phyloP scores from a whole-genome alignment of 495 filamentous ascomycete species.

The Hypoxylon cercidicola region DNA sequence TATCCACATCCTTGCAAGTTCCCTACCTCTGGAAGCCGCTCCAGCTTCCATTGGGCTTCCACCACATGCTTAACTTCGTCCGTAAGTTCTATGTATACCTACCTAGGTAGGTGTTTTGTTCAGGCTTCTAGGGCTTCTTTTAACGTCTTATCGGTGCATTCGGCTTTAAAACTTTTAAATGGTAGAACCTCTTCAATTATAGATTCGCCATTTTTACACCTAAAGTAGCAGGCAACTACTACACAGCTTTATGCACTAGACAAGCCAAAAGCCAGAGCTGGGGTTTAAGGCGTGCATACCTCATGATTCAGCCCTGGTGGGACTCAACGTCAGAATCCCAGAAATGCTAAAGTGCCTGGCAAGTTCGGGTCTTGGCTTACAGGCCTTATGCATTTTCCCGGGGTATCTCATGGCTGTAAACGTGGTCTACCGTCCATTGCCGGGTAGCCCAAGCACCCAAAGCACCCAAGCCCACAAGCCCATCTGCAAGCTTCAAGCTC shows the following conservation, averaged over 20 bases:
- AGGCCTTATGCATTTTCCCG: constrained; percentile 33
- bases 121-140: too few species aligned
- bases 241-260: too few species aligned
- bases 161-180: too few species aligned
- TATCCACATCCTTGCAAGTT: too few species aligned
- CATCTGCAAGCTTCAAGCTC: constrained; percentile 8
- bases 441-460: constrained; percentile 34
- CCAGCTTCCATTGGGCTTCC: too few species aligned
- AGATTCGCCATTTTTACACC: too few species aligned
- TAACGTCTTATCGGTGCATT: too few species aligned
- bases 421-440: constrained; percentile 15
- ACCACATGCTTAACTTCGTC: too few species aligned
- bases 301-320: constrained; percentile 16
- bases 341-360: constrained; percentile 8
- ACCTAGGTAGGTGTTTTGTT: background rate
- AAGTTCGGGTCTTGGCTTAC: constrained; percentile 36
- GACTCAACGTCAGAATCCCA: constrained; percentile 11
- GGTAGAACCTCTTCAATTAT: too few species aligned
- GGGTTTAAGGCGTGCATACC: constrained; percentile 10
- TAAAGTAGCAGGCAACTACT: too few species aligned
- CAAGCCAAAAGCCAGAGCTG: constrained; percentile 13
- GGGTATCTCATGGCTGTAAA: constrained; percentile 16
- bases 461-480: too few species aligned
- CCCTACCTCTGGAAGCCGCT: too few species aligned
- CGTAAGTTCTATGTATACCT: background rate